Conservation (phyloP, 495 filamentous ascomycete genomes). For the Aspergillus bertholletiae region DNA sequence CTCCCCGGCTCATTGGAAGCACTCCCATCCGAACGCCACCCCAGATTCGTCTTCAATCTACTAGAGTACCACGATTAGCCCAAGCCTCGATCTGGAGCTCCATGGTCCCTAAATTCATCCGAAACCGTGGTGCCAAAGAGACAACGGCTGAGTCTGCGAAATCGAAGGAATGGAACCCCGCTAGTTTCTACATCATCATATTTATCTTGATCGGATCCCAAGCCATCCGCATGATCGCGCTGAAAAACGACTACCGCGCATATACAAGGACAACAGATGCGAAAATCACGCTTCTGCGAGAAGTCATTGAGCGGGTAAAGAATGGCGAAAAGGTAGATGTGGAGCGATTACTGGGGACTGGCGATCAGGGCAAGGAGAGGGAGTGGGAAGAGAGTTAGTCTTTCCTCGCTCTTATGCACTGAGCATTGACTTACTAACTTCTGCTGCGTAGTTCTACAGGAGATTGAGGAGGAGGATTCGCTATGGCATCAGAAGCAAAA, state of each 20-base stretch:
- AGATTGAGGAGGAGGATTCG: slow-evolving; percentile 76
- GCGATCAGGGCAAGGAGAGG: slow-evolving; percentile 67
- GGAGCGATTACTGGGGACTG: slow-evolving; percentile 75
- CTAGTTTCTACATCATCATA: slow-evolving; percentile 88
- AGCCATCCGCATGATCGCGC: slow-evolving; percentile 82
- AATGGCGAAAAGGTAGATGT: slow-evolving; percentile 89
- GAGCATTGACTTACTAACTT: background rate
- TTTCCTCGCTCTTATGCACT: background rate
- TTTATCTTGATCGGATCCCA: slow-evolving; percentile 91
- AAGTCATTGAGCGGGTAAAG: slow-evolving; percentile 79
- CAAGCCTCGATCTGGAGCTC: slow-evolving; percentile 68
- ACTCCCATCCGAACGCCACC: slow-evolving; percentile 1
- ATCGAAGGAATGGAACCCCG: slow-evolving; percentile 83
- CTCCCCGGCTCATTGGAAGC: background rate
- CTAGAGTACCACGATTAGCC: slow-evolving; percentile 52
- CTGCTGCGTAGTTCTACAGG: slow-evolving; percentile 60
- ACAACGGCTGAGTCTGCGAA: slow-evolving; percentile 31
- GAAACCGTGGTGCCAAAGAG: slow-evolving; percentile 25
- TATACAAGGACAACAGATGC: slow-evolving; percentile 74
- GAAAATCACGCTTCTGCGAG: slow-evolving; percentile 70
- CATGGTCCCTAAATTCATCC: slow-evolving; percentile 54
- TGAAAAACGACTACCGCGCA: slow-evolving; percentile 69
- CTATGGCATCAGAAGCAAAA: slow-evolving; percentile 47
- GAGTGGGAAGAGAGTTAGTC: slow-evolving; percentile 85
- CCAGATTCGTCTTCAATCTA: slow-evolving; percentile 23